Conservation (phyloP, 352 stramenopile species). For the Phytophthora citrophthora region DNA sequence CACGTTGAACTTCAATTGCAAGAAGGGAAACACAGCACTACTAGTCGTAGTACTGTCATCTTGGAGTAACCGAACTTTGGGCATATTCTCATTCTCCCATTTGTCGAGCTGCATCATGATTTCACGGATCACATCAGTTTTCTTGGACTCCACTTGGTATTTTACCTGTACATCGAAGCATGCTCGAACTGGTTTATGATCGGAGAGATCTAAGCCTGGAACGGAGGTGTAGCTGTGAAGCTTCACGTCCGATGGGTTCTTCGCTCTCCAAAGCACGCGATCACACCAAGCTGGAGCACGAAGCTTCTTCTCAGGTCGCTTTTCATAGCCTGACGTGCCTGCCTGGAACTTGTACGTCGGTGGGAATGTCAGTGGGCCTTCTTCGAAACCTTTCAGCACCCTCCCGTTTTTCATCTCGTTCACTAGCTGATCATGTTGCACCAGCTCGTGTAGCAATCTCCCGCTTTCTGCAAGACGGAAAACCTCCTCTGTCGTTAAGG, state of each 20-base stretch:
- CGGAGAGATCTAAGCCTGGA: constrained; percentile 93
- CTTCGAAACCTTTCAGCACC: constrained; percentile 90
- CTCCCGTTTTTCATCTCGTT: constrained; percentile 72
- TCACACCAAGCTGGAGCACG: constrained; percentile 97
- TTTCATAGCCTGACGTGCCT: constrained; percentile 96
- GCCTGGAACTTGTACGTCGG: constrained; percentile 99
- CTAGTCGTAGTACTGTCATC: constrained; percentile 45
- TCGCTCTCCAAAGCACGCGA: constrained; percentile 85
- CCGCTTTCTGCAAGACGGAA: constrained; percentile 64
- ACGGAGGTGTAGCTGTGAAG: constrained; percentile 90
- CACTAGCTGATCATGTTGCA: constrained; percentile 67
- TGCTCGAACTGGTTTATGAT: constrained; percentile 98
- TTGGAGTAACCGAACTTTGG: constrained; percentile 89
- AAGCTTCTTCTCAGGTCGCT: constrained; percentile 98
- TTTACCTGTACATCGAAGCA: constrained; percentile 93
- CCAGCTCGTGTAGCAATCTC: constrained; percentile 40
- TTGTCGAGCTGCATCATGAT: constrained; percentile 96
- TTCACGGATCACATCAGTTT: constrained; percentile 91
- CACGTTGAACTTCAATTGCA: constrained; percentile 65
- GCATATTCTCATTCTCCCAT: constrained; percentile 96
- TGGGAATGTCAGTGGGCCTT: constrained; percentile 91
- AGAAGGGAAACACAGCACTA: constrained; percentile 70
- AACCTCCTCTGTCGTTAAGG: constrained; percentile 75
- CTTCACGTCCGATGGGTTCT: constrained; percentile 52
- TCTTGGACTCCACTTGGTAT: constrained; percentile 92